Evolutionary conservation across 345 rosid genomes (phyloP), one percentile per base, ranked within the genome.

Genomic region (Garcia nutans): DNA sequence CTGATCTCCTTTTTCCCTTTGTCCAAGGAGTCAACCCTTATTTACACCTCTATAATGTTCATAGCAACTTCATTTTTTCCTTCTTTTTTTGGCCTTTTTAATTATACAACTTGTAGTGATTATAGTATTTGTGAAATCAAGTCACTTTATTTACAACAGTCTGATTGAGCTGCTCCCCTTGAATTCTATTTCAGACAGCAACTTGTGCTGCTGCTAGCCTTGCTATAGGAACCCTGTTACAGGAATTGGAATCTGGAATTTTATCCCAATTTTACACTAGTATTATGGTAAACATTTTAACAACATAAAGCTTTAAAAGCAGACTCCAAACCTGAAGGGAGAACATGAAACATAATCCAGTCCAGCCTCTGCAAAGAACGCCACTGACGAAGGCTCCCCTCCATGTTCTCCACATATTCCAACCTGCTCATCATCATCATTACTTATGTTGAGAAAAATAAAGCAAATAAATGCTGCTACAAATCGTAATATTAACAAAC

Each of bases 371-470:
- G 91, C 89, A 70, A 95, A 91, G 86, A 95, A 93, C 41, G 87
- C 94, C 1, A 95, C 97, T n/a, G 97, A 93, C 2, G 94, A 85
- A 50, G 99, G 97, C 79, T 95, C 99, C 66, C 99, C 99, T 3
- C 99, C 96, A 47, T 95, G 99, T 90, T 95, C 99, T 74, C 97
- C 97, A 63, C 97, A 95, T 55, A 95, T 84, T 26, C 99, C 97
- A 71, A 94, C 89, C 98, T 92, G 84, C 77, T 80, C 23, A 72
- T 45, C 69, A 65, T 61, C 44, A 15, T 28, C 59, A 49, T 15
- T 71, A 11, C 13, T 56, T 28, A 42, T 47, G 23, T 55, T 49
- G 1, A 20, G 31, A 3, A 10, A 56, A 49, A 45, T 10, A 12
- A 8, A 4, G 19, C 63, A 42, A 71, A 45, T 23, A 12, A 67